Conservation (phyloP, 441 rosid species). For the Pelargonium exstipulatum region DNA sequence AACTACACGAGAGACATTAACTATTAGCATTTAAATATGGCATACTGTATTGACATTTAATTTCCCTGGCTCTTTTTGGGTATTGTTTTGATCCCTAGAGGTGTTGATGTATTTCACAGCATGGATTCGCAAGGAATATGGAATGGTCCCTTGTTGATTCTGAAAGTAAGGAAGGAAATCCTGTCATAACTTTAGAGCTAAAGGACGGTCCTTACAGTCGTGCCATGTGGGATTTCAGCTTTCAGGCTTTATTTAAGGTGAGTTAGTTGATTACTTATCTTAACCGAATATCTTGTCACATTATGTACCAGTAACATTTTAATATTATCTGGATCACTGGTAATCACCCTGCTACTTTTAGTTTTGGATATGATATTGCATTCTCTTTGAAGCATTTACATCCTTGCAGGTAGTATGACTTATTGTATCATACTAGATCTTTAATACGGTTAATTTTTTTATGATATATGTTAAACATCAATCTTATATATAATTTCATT, state of each 20-base stretch:
- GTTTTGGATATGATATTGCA: neutral
- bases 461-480: neutral
- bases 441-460: no score
- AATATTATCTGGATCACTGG: neutral
- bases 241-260: slow-evolving; percentile 77
- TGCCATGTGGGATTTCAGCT: slow-evolving; percentile 89
- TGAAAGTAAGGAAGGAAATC: slow-evolving; percentile 53
- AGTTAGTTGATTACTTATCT: slow-evolving; percentile 12
- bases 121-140: slow-evolving; percentile 92
- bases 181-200: slow-evolving; percentile 66
- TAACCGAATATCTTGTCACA: slow-evolving; percentile 1
- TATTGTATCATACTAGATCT: neutral
- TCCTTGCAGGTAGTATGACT: neutral
- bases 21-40: neutral
- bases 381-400: neutral
- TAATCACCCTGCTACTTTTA: neutral
- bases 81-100: slow-evolving; percentile 17
- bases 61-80: neutral
- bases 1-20: neutral
- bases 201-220: slow-evolving; percentile 81
- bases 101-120: slow-evolving; percentile 39
- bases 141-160: slow-evolving; percentile 80
- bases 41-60: neutral
- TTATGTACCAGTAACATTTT: neutral
- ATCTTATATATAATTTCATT: slow-evolving; percentile 18